Evolutionary conservation across 2,329 filamentous ascomycete species (phyloP).

Genomic region (Beauveria medogensis): DNA sequence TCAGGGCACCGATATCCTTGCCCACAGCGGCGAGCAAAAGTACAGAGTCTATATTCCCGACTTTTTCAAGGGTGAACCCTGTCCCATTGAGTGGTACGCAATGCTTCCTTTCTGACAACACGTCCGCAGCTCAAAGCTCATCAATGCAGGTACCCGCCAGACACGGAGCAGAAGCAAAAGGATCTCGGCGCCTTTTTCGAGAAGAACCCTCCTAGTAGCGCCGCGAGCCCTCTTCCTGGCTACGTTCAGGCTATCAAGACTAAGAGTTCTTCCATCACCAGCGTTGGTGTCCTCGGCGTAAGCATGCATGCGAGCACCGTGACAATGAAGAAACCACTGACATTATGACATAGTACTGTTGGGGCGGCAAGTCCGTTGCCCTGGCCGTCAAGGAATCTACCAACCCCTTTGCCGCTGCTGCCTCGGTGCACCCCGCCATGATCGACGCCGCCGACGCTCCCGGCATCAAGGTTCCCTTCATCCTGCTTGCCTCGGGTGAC

Average conservation of each 20-base stretch:
- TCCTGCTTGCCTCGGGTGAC: slow-evolving; percentile 58
- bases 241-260: slow-evolving; percentile 45
- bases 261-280: slow-evolving; percentile 46
- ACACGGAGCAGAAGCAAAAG: slow-evolving; percentile 56
- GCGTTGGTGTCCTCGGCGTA: slow-evolving; percentile 55
- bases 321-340: neutral
- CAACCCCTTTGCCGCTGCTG: slow-evolving; percentile 48
- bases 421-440: slow-evolving; percentile 53
- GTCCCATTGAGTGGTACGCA: slow-evolving; percentile 41
- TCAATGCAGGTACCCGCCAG: slow-evolving; percentile 46
- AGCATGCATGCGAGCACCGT: slow-evolving; percentile 17
- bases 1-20: slow-evolving; percentile 61
- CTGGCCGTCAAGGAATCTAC: slow-evolving; percentile 39
- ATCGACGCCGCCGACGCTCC: slow-evolving; percentile 54
- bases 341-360: slow-evolving; percentile 46
- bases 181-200: slow-evolving; percentile 50
- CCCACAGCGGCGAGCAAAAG: slow-evolving; percentile 47
- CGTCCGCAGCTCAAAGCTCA: neutral
- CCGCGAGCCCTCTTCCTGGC: slow-evolving; percentile 43
- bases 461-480: slow-evolving; percentile 52
- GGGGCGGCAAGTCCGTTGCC: slow-evolving; percentile 60
- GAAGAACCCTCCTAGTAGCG: slow-evolving; percentile 38
- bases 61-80: slow-evolving; percentile 73
- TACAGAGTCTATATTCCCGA: slow-evolving; percentile 89
- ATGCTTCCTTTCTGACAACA: neutral